These are phyloP conservation scores for Tagetes erecta DNA, from an alignment of 129 eudicot genomes.

Conservation along the genomic window DNA sequence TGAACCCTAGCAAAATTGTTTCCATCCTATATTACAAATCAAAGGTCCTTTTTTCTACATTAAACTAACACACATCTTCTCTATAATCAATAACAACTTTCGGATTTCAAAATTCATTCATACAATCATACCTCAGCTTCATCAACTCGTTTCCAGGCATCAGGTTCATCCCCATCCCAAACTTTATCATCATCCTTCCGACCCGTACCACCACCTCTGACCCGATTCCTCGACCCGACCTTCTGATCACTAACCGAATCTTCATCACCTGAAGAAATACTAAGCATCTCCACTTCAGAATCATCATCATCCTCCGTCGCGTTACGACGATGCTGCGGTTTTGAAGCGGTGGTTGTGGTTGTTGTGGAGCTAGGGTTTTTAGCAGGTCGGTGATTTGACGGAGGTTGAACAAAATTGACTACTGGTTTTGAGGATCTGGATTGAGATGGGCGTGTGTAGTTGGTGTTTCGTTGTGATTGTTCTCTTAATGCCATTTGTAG, in stretches of 20 bases:
- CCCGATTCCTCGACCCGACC: conserved; percentile 43
- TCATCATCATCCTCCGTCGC: conserved; percentile 82
- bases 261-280: conserved; percentile 95
- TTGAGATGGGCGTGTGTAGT: conserved; percentile 60
- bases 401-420: conserved; percentile 77
- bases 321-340: conserved; percentile 37
- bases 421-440: conserved; percentile 63
- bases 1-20: conserved; percentile 7
- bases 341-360: conserved; percentile 20
- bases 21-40: conserved; percentile 20
- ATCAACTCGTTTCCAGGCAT: conserved; percentile 87
- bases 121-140: conserved; percentile 67
- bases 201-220: conserved; percentile 23
- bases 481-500: conserved; percentile 83
- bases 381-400: conserved; percentile 49
- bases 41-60: background rate
- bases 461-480: conserved; percentile 73
- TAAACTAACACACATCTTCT: background rate
- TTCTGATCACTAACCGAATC: conserved; percentile 54
- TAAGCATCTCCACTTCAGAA: conserved; percentile 92
- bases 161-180: conserved; percentile 92
- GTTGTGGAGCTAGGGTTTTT: conserved; percentile 30
- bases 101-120: background rate
- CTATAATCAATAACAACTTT: background rate
- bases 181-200: conserved; percentile 56